These are phyloP conservation scores for Phytophthora constricta DNA, from an alignment of 352 stramenopile genomes.

Conservation along the genomic window DNA sequence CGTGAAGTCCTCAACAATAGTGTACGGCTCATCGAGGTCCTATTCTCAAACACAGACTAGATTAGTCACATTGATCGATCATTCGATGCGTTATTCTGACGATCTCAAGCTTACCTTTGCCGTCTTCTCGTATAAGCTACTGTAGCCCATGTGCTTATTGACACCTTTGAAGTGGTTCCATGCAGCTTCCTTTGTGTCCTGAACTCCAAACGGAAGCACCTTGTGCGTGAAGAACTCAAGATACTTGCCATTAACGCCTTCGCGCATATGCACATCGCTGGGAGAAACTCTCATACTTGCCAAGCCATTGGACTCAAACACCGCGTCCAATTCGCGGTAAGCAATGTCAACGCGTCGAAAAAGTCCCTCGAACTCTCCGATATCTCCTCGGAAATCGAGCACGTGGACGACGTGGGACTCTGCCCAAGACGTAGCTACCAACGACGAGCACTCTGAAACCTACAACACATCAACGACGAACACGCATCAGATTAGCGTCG, in stretches of 20 bases:
- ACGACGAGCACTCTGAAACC: not conserved
- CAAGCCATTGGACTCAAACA: slow-evolving; percentile 29
- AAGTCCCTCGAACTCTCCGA: slow-evolving; percentile 17
- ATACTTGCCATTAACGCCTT: slow-evolving; percentile 14
- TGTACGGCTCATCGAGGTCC: slow-evolving; percentile 6
- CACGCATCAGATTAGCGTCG: slow-evolving; percentile 2
- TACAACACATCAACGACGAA: not conserved
- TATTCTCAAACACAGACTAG: not conserved
- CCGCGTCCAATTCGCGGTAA: slow-evolving; percentile 21
- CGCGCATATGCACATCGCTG: slow-evolving; percentile 25
- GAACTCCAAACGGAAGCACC: slow-evolving; percentile 40
- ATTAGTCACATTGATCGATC: not conserved
- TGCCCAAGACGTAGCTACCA: not conserved
- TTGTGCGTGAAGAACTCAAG: slow-evolving; percentile 39
- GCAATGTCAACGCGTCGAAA: slow-evolving; percentile 20
- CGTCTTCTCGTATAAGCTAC: slow-evolving; percentile 32
- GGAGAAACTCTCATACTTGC: slow-evolving; percentile 14
- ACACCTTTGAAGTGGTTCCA: slow-evolving; percentile 44
- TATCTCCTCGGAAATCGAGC: slow-evolving; percentile 11
- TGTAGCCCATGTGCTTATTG: slow-evolving; percentile 28
- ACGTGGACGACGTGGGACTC: slow-evolving; percentile 11
- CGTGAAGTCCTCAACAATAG: slow-evolving; percentile 23
- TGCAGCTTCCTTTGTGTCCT: slow-evolving; percentile 24
- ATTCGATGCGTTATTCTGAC: no score
- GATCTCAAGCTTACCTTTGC: slow-evolving; percentile 30